phyloP scores from a whole-genome alignment of 2,329 filamentous ascomycete genomes.

The Stromatinia cepivora region DNA sequence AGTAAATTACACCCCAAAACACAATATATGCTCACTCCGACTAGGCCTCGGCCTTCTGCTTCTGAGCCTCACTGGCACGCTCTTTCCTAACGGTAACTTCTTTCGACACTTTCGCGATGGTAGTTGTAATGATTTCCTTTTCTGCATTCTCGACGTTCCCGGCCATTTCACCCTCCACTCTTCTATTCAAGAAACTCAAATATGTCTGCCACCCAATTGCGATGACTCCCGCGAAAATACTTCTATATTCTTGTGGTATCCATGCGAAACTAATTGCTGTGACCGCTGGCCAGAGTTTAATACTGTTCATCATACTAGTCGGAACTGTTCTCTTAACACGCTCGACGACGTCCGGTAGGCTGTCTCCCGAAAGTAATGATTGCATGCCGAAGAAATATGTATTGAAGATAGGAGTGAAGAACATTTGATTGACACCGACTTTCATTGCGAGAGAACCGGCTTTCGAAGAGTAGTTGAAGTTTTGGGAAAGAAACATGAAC shows the following conservation, averaged over 20 bases:
- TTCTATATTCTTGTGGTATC: constrained; percentile 74
- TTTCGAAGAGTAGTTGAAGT: constrained; percentile 82
- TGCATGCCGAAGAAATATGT: constrained; percentile 81
- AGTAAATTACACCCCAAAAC: neutral
- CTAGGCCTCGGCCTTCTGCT: constrained; percentile 10
- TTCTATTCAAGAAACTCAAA: constrained; percentile 74
- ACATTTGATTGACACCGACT: constrained; percentile 74
- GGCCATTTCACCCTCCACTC: constrained; percentile 58
- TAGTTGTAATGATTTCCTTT: neutral
- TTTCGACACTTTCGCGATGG: neutral
- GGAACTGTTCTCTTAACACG: constrained; percentile 76
- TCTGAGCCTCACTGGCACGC: neutral
- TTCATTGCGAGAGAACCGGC: constrained; percentile 71
- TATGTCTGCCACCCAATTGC: constrained; percentile 94
- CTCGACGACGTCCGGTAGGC: constrained; percentile 61
- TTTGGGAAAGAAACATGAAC: constrained; percentile 75
- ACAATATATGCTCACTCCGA: neutral
- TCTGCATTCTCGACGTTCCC: neutral
- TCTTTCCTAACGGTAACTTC: neutral
- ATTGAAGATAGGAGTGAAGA: constrained; percentile 83
- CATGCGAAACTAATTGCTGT: constrained; percentile 88
- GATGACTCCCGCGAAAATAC: constrained; percentile 75
- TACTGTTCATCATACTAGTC: constrained; percentile 71
- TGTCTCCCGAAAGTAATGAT: constrained; percentile 70
- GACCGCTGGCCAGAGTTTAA: constrained; percentile 85